Percentiles rank a stretch among this genome's conserved stretches.
Conservation (phyloP, 495 filamentous ascomycete genomes). For the Trypethelium eluteriae region DNA sequence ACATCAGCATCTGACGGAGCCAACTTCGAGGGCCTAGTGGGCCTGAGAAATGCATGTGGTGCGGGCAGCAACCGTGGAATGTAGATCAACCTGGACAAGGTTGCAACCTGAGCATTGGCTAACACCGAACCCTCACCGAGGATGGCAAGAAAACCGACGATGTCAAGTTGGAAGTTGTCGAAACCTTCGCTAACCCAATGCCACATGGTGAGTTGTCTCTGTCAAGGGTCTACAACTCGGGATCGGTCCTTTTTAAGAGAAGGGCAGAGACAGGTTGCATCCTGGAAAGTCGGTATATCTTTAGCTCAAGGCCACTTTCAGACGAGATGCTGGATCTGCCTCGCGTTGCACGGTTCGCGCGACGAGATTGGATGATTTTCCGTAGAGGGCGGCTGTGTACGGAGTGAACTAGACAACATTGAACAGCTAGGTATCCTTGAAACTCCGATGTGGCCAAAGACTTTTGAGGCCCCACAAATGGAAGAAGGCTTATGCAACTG, state of each 20-base stretch:
- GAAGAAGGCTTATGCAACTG: too few relatives aligned
- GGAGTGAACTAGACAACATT: background rate
- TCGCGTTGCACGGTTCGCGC: background rate
- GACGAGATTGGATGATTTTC: background rate
- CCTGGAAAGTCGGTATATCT: background rate
- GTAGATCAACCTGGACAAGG: conserved; percentile 35
- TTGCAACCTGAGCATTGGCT: conserved; percentile 37
- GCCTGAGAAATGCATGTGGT: conserved; percentile 35
- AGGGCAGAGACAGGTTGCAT: background rate
- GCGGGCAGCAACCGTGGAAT: conserved; percentile 37
- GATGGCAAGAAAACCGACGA: conserved; percentile 40
- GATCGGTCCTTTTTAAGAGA: background rate
- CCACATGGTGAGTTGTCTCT: conserved; percentile 4
- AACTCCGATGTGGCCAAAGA: too few relatives aligned
- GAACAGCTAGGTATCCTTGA: too few relatives aligned
- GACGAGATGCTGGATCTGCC: background rate
- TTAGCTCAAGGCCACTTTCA: background rate
- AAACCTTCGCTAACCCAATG: conserved; percentile 19
- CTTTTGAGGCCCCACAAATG: too few relatives aligned
- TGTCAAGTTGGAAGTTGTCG: conserved; percentile 34
- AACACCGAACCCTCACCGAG: conserved; percentile 37
- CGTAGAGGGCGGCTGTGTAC: background rate
- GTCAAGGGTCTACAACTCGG: background rate
- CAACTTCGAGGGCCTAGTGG: conserved; percentile 29
- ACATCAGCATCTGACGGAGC: conserved; percentile 27